phyloP scores from a whole-genome alignment of 2,329 filamentous ascomycete species.

The Aspergillus fijiensis region DNA sequence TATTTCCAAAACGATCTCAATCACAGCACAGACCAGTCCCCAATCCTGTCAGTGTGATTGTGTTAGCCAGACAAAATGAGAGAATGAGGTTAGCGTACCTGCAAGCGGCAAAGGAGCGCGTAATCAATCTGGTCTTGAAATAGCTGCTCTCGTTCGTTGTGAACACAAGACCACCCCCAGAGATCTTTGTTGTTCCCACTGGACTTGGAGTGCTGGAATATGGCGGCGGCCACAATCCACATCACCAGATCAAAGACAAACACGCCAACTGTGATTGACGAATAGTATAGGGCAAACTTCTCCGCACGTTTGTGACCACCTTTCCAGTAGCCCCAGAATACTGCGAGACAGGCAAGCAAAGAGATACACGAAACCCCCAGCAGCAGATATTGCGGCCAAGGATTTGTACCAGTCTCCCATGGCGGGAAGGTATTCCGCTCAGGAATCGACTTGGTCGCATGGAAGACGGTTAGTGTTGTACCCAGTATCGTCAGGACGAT shows the following conservation, averaged over 20 bases:
- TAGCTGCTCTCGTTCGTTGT: slow-evolving; percentile 76
- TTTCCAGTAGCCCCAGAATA: slow-evolving; percentile 83
- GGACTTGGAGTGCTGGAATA: slow-evolving; percentile 76
- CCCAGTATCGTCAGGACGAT: slow-evolving; percentile 91
- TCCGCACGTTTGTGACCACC: slow-evolving; percentile 86
- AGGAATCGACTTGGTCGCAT: slow-evolving; percentile 74
- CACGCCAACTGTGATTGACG: slow-evolving; percentile 86
- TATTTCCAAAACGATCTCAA: slow-evolving; percentile 89
- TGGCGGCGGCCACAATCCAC: slow-evolving; percentile 82
- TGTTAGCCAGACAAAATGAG: slow-evolving; percentile 27
- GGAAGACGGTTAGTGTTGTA: slow-evolving; percentile 89
- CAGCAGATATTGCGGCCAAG: slow-evolving; percentile 87
- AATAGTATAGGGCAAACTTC: slow-evolving; percentile 94
- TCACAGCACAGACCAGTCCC: slow-evolving; percentile 93
- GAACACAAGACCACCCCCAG: slow-evolving; percentile 97
- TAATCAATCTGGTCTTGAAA: slow-evolving; percentile 84
- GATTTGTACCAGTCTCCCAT: slow-evolving; percentile 76
- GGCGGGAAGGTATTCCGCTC: slow-evolving; percentile 76
- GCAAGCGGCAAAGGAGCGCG: slow-evolving; percentile 83
- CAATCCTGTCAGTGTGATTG: slow-evolving; percentile 66
- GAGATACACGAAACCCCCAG: slow-evolving; percentile 78
- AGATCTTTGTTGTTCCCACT: slow-evolving; percentile 79
- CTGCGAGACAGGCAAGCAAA: slow-evolving; percentile 71
- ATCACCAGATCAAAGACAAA: slow-evolving; percentile 91
- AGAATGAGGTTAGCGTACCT: slow-evolving; percentile 53